phyloP scores from a whole-genome alignment of 148 eudicot species.

The Simmondsia chinensis region DNA sequence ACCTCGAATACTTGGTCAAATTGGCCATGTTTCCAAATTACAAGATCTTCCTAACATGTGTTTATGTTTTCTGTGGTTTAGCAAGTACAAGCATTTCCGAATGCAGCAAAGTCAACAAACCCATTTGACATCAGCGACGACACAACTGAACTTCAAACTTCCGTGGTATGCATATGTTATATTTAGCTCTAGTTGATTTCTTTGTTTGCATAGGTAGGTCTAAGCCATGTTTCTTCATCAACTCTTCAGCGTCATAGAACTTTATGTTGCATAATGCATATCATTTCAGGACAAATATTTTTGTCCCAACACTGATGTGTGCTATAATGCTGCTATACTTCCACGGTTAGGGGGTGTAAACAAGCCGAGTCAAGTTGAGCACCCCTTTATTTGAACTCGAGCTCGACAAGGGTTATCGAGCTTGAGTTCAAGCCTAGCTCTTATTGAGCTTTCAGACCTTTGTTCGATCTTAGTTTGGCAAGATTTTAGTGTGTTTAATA shows the following conservation, averaged over 20 bases:
- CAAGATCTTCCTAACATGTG: slow-evolving; percentile 1
- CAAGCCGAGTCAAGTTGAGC: too few relatives aligned
- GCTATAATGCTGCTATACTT: too few relatives aligned
- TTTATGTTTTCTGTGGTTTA: slow-evolving; percentile 16
- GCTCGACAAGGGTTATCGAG: too few relatives aligned
- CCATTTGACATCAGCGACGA: slow-evolving; percentile 60
- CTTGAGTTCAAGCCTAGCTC: too few relatives aligned
- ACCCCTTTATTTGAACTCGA: too few relatives aligned
- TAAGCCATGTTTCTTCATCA: background rate
- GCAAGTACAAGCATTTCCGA: slow-evolving; percentile 25
- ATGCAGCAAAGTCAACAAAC: slow-evolving; percentile 38
- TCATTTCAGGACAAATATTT: too few relatives aligned
- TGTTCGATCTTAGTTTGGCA: too few relatives aligned
- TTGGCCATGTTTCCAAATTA: background rate
- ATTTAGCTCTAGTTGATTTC: background rate
- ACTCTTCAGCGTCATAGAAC: background rate
- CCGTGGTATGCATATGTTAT: slow-evolving; percentile 29
- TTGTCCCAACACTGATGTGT: too few relatives aligned
- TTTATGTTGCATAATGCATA: too few relatives aligned
- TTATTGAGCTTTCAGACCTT: too few relatives aligned
- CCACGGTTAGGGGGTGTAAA: too few relatives aligned
- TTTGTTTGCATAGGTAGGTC: background rate
- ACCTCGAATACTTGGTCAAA: background rate
- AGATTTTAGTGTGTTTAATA: too few relatives aligned
- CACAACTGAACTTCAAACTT: slow-evolving; percentile 15